Conservation (phyloP, 1,139 yeast species). For the Pichia sp. region DNA sequence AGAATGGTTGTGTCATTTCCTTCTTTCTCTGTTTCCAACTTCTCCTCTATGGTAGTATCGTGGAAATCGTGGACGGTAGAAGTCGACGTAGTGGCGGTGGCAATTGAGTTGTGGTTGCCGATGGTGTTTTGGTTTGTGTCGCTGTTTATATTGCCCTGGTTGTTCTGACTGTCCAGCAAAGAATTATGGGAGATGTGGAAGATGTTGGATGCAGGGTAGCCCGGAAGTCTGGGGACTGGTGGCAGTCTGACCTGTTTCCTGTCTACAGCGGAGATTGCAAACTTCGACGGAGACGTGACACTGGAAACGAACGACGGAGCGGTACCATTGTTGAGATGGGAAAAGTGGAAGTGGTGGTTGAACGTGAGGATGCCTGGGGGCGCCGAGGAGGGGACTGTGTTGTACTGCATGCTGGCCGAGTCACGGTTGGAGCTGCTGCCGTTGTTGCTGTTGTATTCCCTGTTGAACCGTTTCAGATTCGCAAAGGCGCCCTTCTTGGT, state of each 20-base stretch:
- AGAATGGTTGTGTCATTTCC: slow-evolving; percentile 12
- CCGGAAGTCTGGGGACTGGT: slow-evolving; percentile 24
- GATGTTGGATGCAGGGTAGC: not conserved
- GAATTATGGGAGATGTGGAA: not conserved
- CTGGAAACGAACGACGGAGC: not conserved
- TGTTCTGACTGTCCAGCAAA: not conserved
- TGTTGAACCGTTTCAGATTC: slow-evolving; percentile 24
- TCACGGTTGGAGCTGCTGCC: not conserved
- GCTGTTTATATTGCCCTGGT: not conserved
- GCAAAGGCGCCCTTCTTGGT: slow-evolving; percentile 26
- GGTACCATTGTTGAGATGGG: not conserved
- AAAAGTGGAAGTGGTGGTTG: not conserved
- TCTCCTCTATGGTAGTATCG: slow-evolving; percentile 5
- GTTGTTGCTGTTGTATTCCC: not conserved
- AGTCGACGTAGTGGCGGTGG: not conserved
- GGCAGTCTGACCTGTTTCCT: slow-evolving; percentile 22
- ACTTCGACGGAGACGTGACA: slow-evolving; percentile 26
- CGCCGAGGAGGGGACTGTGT: slow-evolving; percentile 5
- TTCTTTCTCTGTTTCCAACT: not conserved
- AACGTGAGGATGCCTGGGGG: slow-evolving; percentile 2
- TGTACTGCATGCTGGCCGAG: not conserved
- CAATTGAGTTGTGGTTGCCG: not conserved
- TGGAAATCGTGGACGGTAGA: not conserved
- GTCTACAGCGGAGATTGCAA: slow-evolving; percentile 3
- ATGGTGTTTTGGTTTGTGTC: not conserved